Conservation (phyloP, 2,329 filamentous ascomycete species). For the Claviceps maximensis region DNA sequence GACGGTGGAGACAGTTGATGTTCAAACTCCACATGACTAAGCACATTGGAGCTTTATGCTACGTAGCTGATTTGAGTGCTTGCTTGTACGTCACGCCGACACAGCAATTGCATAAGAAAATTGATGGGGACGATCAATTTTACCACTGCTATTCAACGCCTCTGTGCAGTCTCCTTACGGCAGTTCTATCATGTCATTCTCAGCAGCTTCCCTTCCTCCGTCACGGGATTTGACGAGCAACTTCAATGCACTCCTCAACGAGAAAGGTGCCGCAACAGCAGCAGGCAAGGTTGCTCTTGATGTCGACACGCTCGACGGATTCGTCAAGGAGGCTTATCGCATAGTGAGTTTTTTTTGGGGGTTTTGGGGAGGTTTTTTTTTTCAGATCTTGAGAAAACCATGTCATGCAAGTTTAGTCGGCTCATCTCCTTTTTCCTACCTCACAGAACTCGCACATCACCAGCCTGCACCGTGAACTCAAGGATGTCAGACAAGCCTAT, state of each 20-base stretch:
- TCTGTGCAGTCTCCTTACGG: background rate
- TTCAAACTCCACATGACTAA: background rate
- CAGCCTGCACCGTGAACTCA: constrained; percentile 67
- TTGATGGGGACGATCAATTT: background rate
- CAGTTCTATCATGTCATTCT: constrained; percentile 4
- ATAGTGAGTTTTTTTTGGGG: constrained; percentile 54
- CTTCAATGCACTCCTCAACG: constrained; percentile 53
- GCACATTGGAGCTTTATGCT: background rate
- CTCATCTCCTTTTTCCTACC: background rate
- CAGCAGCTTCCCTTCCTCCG: constrained; percentile 13
- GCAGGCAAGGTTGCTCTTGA: constrained; percentile 23
- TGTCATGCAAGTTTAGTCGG: no score
- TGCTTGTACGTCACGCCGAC: background rate
- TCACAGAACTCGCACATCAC: constrained; percentile 69
- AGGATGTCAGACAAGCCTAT: constrained; percentile 76
- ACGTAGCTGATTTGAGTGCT: background rate
- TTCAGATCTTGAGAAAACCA: background rate
- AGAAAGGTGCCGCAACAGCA: constrained; percentile 40
- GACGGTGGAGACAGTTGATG: background rate
- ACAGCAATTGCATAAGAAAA: background rate
- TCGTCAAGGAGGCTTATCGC: constrained; percentile 84
- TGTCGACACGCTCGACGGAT: constrained; percentile 56
- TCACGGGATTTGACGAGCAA: constrained; percentile 49
- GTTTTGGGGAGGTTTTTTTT: no score
- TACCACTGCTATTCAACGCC: background rate